A percentile compares a stretch with the other conserved stretches of the same genome.
Evolutionary conservation across 2,329 filamentous ascomycete genomes (phyloP).

Genomic region (Thelonectria olida): DNA sequence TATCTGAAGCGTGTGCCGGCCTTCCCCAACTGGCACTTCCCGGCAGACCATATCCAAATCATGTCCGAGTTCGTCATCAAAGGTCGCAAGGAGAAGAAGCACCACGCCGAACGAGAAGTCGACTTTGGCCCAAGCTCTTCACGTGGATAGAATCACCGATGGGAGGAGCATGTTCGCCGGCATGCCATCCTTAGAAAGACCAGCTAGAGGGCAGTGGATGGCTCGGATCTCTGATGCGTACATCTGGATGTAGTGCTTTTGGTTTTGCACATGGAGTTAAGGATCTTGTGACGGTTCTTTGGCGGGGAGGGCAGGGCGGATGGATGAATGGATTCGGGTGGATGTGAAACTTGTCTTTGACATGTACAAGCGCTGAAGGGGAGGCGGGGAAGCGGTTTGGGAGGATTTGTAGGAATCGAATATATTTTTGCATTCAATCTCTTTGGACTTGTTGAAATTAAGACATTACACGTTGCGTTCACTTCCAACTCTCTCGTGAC

Average conservation of each 20-base stretch:
- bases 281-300: constrained; percentile 45
- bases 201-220: constrained; percentile 8
- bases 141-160: constrained; percentile 39
- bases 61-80: constrained; percentile 92
- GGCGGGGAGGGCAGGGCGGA: constrained; percentile 21
- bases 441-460: not conserved
- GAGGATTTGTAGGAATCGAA: constrained; percentile 42
- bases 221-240: constrained; percentile 31
- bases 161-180: no score
- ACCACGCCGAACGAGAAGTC: constrained; percentile 68
- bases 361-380: constrained; percentile 32
- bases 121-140: constrained; percentile 62
- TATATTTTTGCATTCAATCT: constrained; percentile 25
- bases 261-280: constrained; percentile 50
- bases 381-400: constrained; percentile 23
- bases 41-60: constrained; percentile 89
- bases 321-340: not conserved
- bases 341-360: constrained; percentile 30
- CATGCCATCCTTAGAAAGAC: constrained; percentile 1
- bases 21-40: constrained; percentile 95
- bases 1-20: constrained; percentile 89
- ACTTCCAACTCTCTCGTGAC: not conserved
- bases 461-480: no score
- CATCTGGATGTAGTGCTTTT: constrained; percentile 53
- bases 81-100: constrained; percentile 82